Base-by-base conservation (phyloP, 768 basidiomycete species). In the Psilocybe tampanensis region DNA sequence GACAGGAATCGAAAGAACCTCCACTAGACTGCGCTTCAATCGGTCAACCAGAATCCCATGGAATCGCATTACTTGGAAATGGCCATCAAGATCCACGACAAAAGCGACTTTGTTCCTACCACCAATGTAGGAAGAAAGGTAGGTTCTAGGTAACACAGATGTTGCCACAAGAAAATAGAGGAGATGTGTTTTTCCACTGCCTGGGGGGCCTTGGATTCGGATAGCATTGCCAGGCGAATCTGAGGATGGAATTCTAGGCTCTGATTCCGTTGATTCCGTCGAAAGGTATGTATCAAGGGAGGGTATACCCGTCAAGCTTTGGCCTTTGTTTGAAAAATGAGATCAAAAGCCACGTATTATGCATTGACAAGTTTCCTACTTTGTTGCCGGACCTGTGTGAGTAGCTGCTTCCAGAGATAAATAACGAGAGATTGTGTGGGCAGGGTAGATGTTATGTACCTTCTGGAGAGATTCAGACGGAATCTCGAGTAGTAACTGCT, bases 101-200 rank as follows among this genome's bases (percentile, higher is more conserved):
- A 89, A 73, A 18, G 85, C 90, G 56, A 78, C 78, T 67, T 85
- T 87, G 43, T 76, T 79, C 80, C 86, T 86, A 23, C 88, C 88
- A 39, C 76, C 80, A n/a, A 85, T 55, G 12, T 52, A 44, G 34
- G 73, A 56, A 24, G 66, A 68, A 36, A 63, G 47, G 59, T 73
- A 60, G 21, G 60, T 60, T 29, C 61, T 36, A 19, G 90, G 89
- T 11, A 84, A 69, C 53, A 92, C 74, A 61, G 88, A 85, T 19
- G 76, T 78, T 12, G 83, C 70, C 23, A 90, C 68, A 47, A 92
- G 69, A 66, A 83, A 80, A 66, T 88, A 88, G 23, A 92, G 71
- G n/a, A 95, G 72, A 60, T 89, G 88, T 2, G 89, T 87, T 72
- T 94, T 95, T 24, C 90, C 92, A 6, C 87, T 85, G 23, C 78